Base-by-base conservation (phyloP, 345 rosid genomes). In the Mallotus nudiflorus region DNA sequence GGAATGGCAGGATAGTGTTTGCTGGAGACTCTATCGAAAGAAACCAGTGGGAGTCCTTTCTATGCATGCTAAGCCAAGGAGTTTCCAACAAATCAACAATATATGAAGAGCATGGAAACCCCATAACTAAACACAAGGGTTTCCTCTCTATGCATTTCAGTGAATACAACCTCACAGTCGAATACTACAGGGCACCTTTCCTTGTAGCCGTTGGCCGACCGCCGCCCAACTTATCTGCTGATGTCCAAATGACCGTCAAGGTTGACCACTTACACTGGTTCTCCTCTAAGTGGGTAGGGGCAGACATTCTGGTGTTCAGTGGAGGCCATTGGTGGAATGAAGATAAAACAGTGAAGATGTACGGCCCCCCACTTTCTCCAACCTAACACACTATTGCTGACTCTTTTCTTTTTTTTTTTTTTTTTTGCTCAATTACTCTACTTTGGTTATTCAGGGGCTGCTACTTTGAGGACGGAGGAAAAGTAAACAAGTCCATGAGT, bases 11-110 rank as follows among this genome's bases (percentile, higher is more conserved):
- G 64, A 83, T 95, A 59, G 89, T 95, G 62, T 92, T 92, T 62
- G 96, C 89, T 0, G 99, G 99, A 15, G 98, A 95, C 70, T 92
- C 99, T 0, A 84, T 92, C 0, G 99, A 92, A 55, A 83, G 97
- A 75, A 90, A 92, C 85, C 98, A 90, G 25, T 95, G 99, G 97
- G 99, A 95, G 65, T 90, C 97, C 15, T 75, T 90, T 9, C 54
- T 88, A 48, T 92, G 99, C 82, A 85, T 92, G 90, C 82, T 92
- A 7, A 81, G 87, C 55, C 82, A 80, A 68, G 85, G 84, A 18
- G 80, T 88, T 62, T 49, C 87, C 49, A 84, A 92, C 76, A 50
- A 50, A 29, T 92, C 99, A 4, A 64, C 84, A 1, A 85, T 90
- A 44, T 89, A 84, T 29, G 97, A 95, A 84, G 90, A 76, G 39